Conservation (phyloP, 805 yeast species). For the Candida methanosorbosa region DNA sequence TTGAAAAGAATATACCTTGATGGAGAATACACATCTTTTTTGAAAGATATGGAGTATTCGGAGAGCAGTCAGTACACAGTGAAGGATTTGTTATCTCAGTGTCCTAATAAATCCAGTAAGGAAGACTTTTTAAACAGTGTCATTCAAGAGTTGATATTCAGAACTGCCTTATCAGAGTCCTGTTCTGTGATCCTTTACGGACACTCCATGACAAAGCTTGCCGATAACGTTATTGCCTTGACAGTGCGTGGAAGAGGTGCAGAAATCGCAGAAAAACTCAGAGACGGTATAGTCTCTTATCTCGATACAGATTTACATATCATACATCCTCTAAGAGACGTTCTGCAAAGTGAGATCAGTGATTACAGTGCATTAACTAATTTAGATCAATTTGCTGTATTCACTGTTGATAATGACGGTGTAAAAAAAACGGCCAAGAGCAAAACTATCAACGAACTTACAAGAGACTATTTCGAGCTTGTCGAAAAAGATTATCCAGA, state of each 20-base stretch:
- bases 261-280: conserved; percentile 41
- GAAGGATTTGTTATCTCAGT: conserved; percentile 25
- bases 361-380: conserved; percentile 39
- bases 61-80: background rate
- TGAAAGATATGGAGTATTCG: background rate
- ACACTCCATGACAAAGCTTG: conserved; percentile 74
- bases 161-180: conserved; percentile 33
- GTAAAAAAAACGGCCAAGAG: conserved; percentile 46
- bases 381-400: conserved; percentile 25
- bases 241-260: conserved; percentile 86
- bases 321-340: conserved; percentile 68
- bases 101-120: conserved; percentile 49
- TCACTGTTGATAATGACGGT: conserved; percentile 11
- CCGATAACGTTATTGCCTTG: conserved; percentile 68
- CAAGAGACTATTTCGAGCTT: conserved; percentile 58
- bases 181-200: conserved; percentile 62
- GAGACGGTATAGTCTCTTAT: conserved; percentile 31
- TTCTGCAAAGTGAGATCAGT: conserved; percentile 57
- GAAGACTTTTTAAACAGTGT: conserved; percentile 53
- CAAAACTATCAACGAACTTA: conserved; percentile 76
- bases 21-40: conserved; percentile 17
- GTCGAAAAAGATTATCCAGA: conserved; percentile 79
- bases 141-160: conserved; percentile 34
- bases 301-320: conserved; percentile 30
- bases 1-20: conserved; percentile 26